Conservation (phyloP, 73 alveolate genomes). For the Paramecium pentaurelia region DNA sequence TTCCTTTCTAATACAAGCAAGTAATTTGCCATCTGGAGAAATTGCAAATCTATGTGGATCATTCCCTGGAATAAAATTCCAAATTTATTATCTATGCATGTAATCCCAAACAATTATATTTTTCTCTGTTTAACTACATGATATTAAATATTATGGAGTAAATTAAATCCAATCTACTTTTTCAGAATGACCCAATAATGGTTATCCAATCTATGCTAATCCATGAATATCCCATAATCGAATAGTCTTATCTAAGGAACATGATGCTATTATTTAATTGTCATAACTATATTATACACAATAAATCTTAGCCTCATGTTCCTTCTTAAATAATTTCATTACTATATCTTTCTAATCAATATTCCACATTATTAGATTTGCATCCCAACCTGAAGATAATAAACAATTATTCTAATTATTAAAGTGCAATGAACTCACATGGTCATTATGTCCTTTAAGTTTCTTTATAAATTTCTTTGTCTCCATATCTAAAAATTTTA, state of each 20-base stretch:
- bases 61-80: conserved; percentile 20
- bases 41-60: not conserved
- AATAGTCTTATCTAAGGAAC: conserved; percentile 3
- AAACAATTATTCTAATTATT: not conserved
- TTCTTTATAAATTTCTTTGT: not conserved
- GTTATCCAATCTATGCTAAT: not conserved
- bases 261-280: not conserved
- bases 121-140: not conserved
- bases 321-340: not conserved
- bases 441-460: not conserved
- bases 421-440: not conserved
- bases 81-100: not conserved
- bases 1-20: not conserved
- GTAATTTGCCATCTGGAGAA: conserved; percentile 12
- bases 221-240: not conserved
- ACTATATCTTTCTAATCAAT: not conserved
- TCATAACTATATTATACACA: not conserved
- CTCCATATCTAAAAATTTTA: conserved; percentile 13
- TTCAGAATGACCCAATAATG: not conserved
- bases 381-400: conserved; percentile 23
- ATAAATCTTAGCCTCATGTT: conserved; percentile 18
- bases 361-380: not conserved
- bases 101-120: not conserved
- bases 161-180: conserved; percentile 7
- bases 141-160: not conserved